phyloP scores from a whole-genome alignment of 768 basidiomycete genomes.

The Nevesoporus exiguus region DNA sequence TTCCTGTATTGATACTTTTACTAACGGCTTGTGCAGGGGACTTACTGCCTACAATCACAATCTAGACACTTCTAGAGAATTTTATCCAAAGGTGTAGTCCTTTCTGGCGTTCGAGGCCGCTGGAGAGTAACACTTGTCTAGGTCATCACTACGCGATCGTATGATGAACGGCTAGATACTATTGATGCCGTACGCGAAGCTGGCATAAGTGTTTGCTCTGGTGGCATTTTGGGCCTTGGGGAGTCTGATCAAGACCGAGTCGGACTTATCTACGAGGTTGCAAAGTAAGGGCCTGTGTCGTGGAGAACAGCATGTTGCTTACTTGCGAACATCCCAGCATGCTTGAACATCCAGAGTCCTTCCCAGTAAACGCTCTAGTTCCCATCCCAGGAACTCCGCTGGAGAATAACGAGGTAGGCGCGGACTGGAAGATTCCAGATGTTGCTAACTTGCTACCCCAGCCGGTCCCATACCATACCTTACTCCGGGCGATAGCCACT shows the following conservation, averaged over 20 bases:
- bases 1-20: neutral
- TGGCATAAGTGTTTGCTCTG: conserved; percentile 96
- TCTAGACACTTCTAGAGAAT: conserved; percentile 95
- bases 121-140: conserved; percentile 29
- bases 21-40: conserved; percentile 47
- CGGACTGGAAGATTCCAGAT: neutral
- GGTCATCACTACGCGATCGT: conserved; percentile 95
- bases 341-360: conserved; percentile 96
- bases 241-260: conserved; percentile 88
- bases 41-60: conserved; percentile 99
- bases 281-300: conserved; percentile 55
- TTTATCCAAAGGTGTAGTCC: conserved; percentile 78
- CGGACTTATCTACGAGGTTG: conserved; percentile 90
- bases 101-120: neutral
- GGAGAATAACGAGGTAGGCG: conserved; percentile 77
- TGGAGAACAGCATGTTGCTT: neutral
- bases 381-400: conserved; percentile 94
- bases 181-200: conserved; percentile 89
- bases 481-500: conserved; percentile 93
- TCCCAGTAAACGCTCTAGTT: conserved; percentile 96
- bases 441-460: conserved; percentile 32
- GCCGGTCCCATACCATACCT: conserved; percentile 78
- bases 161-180: conserved; percentile 89
- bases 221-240: conserved; percentile 92
- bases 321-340: conserved; percentile 47